Conservation (phyloP, 2,329 filamentous ascomycete genomes). For the Colletotrichum horii region DNA sequence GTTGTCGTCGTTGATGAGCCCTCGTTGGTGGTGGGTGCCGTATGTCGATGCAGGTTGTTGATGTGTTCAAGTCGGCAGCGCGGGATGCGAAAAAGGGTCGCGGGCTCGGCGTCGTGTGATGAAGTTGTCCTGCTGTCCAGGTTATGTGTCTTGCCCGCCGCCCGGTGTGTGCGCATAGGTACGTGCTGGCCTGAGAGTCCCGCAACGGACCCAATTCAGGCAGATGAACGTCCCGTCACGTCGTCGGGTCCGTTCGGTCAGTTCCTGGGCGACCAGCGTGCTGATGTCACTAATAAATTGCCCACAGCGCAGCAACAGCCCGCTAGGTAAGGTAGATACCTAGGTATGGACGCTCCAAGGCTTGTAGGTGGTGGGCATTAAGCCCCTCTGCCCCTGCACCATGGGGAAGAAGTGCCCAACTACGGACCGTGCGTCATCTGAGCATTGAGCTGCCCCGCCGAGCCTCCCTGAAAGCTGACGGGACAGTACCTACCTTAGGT, state of each 20-base stretch:
- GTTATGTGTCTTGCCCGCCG: background rate
- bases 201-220: background rate
- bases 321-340: too few relatives aligned
- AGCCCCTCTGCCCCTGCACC: background rate
- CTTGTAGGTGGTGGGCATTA: background rate
- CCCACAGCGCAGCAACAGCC: background rate
- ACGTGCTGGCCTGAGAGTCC: background rate
- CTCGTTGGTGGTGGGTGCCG: background rate
- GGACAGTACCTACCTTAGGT: background rate
- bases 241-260: background rate
- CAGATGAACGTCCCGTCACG: background rate
- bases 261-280: background rate
- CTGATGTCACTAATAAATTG: conserved; percentile 19
- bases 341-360: too few relatives aligned
- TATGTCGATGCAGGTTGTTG: background rate
- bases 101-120: background rate
- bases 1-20: background rate
- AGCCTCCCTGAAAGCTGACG: background rate
- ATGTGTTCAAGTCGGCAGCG: background rate
- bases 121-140: background rate
- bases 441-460: background rate
- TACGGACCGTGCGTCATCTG: background rate
- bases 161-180: background rate
- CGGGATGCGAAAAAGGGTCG: background rate
- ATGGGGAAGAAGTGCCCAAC: background rate